A percentile compares a stretch with the other conserved stretches of the same genome.
Conservation (phyloP, 352 stramenopile genomes). For the Phytophthora parvispora region DNA sequence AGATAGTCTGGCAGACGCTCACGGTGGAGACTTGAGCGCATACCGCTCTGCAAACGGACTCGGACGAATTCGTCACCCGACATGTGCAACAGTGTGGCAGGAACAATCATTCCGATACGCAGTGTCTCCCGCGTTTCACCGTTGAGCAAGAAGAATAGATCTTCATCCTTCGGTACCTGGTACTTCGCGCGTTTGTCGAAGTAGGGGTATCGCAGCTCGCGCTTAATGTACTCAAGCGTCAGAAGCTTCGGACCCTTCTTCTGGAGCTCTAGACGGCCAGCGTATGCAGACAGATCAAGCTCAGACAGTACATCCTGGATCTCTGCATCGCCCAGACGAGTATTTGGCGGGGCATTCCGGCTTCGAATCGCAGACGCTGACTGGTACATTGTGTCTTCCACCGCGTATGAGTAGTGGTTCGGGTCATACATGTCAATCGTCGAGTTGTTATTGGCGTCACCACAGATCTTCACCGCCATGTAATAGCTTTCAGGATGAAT, state of each 20-base stretch:
- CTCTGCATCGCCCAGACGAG: constrained; percentile 74
- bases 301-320: constrained; percentile 91
- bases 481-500: constrained; percentile 94
- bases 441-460: constrained; percentile 93
- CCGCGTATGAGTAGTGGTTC: constrained; percentile 91
- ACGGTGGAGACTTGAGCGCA: constrained; percentile 82
- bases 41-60: constrained; percentile 87
- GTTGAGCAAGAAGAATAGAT: constrained; percentile 90
- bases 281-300: constrained; percentile 89
- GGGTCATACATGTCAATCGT: constrained; percentile 94
- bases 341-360: constrained; percentile 62
- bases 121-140: constrained; percentile 87
- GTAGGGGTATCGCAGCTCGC: constrained; percentile 91
- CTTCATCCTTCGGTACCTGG: constrained; percentile 84
- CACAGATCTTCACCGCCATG: constrained; percentile 94
- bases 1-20: constrained; percentile 88
- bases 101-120: constrained; percentile 87
- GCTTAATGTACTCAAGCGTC: constrained; percentile 92
- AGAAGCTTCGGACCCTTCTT: constrained; percentile 91
- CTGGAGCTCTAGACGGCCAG: constrained; percentile 86
- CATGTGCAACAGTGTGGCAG: constrained; percentile 88
- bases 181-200: constrained; percentile 91
- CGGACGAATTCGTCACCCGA: constrained; percentile 86
- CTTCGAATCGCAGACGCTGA: constrained; percentile 87
- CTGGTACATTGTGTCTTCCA: constrained; percentile 94